Evolutionary conservation across 2,329 filamentous ascomycete genomes (phyloP), one percentile per base, ranked within the genome.

Genomic region (Diaporthe caulivora): DNA sequence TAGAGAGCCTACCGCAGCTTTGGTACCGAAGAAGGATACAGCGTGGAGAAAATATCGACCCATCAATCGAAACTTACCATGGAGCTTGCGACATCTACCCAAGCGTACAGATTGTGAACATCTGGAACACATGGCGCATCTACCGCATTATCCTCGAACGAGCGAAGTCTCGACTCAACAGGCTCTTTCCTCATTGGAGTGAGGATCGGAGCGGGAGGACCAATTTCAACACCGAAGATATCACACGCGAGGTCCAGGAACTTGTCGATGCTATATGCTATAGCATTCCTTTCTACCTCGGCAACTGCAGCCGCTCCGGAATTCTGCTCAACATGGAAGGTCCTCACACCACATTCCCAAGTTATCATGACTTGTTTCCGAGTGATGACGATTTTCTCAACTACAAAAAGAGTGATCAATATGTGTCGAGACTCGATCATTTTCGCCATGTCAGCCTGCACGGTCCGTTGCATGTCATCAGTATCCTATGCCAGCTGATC

Each of bases 91-190:
- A 60, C 15, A 44, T 60, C 26, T 42, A 60, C 57, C 57, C 57
- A 42, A 60, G 57, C 24, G 42, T 60, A 11, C 57, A 60, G 17
- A 60, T 60, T 6, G 37, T 10, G 5, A 62, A 62, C n/a, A 44
- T 44, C 57, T 62, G 57, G 57, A 62, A 62, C 57, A 60, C 57
- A 17, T 60, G 57, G 57, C 57, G 57, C n/a, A 44, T 21, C 15
- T 29, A 60, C 42, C 37, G 31, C 24, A n/a, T 60, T 11, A 42
- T 60, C 57, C 37, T 60, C 37, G 37, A 29, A 44, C 37, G 11
- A 21, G 24, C 57, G 15, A 60, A 44, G n/a, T 60, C 37, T 9
- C 57, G 37, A 18, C 37, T 60, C 37, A 13, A 1, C 29, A 29
- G 18, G 11, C 37, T 29, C 11, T 8, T 18, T 29, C 3, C 15